A percentile compares a stretch with the other conserved stretches of the same genome.
These are phyloP conservation scores for Albifimbria verrucaria DNA, from an alignment of 2,329 filamentous ascomycete genomes.

Conservation along the genomic window DNA sequence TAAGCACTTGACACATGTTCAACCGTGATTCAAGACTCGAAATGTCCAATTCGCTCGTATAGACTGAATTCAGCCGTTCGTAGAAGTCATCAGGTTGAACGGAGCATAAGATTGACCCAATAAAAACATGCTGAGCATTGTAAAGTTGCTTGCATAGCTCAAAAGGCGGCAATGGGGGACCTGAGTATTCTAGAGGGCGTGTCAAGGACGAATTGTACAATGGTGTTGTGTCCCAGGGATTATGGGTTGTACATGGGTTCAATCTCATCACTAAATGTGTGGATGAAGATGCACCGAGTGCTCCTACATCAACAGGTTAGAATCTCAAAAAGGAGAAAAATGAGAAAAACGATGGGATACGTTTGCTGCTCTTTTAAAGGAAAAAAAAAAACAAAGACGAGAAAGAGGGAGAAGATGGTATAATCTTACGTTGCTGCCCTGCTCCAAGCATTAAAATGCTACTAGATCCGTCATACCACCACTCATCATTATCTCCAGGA, in stretches of 20 bases:
- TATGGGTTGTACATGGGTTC: background rate
- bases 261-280: background rate
- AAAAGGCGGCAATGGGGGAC: conserved; percentile 3
- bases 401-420: too few species aligned
- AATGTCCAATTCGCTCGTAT: conserved; percentile 37
- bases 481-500: background rate
- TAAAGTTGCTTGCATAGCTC: conserved; percentile 6
- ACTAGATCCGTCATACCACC: background rate
- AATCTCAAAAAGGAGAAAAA: too few species aligned
- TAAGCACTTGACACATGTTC: conserved; percentile 46
- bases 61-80: conserved; percentile 38
- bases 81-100: conserved; percentile 40
- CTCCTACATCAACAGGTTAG: background rate
- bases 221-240: background rate
- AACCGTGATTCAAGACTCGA: conserved; percentile 44
- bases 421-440: background rate
- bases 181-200: background rate
- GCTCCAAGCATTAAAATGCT: background rate
- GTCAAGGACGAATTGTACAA: background rate
- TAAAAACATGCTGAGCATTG: conserved; percentile 49
- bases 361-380: too few species aligned
- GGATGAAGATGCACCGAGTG: background rate
- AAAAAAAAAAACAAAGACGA: too few species aligned
- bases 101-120: conserved; percentile 55
- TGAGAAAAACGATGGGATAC: too few species aligned